Base-by-base conservation (phyloP, 202 grass and related monocot species). In the Bolboschoenoplectus hybrid region DNA sequence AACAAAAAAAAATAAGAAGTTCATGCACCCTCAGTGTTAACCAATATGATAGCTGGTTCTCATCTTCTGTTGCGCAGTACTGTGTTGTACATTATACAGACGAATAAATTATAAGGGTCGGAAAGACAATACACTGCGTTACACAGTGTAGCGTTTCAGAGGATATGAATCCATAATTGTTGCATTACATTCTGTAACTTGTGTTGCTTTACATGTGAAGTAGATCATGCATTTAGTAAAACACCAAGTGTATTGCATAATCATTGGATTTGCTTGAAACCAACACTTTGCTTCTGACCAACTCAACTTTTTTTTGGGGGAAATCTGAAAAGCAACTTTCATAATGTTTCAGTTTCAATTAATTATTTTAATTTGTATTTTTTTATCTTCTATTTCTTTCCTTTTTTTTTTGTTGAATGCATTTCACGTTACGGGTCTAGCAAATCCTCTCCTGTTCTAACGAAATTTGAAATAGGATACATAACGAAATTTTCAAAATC, bases 191-290 rank as follows among this genome's bases (percentile, higher is more conserved):
- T 6, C n/a, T 20, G 9, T 6, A 26, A 32, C 17, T 65, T 65
- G 62, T 9, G 1, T 32, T 65, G 26, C 63, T 10, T 26, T 34
- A 63, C 2, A 32, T 32, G n/a, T 64, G 20, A 26, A 20, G 70
- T 75, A 35, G 73, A 53, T 38, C 73, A 53, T 34, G 10, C 71
- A 55, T 76, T 76, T 53, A 53, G 47, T 76, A 14, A 55, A 53
- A 53, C 14, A 26, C 46, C 26, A 26, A 7, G 72, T 75, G 47
- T 6, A 35, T 52, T 75, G 10, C 19, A 52, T 34, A 75, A 36
- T 50, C 52, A 52, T 34, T 12, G 72, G 26, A 75, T 75, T 75
- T 75, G 72, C 72, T 76, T 76, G 47, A 38, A 47, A 1, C 26
- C 47, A 76, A 53, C 19, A 16, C 47, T 11, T 55, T 55, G 72